A percentile compares a stretch with the other conserved stretches of the same genome.
Conservation (phyloP, 495 filamentous ascomycete species). For the Hyaloscypha hepaticicola region DNA sequence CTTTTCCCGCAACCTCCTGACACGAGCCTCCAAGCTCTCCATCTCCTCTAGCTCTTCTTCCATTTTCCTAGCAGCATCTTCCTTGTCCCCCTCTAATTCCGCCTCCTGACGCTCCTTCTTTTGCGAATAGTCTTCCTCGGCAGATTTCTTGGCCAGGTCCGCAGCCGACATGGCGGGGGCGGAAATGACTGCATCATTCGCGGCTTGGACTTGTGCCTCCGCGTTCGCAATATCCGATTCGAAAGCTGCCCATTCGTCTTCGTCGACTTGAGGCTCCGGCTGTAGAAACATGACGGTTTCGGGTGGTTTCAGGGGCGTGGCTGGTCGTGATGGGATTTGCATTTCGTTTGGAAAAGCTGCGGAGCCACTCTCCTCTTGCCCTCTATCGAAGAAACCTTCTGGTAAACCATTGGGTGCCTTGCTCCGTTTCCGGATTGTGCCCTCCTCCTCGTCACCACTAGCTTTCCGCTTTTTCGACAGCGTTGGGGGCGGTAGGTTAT, state of each 20-base stretch:
- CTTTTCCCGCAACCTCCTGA: constrained; percentile 71
- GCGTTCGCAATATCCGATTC: constrained; percentile 77
- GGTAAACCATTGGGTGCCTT: constrained; percentile 25
- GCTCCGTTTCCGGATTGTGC: constrained; percentile 34
- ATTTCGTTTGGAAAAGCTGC: constrained; percentile 35
- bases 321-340: constrained; percentile 55
- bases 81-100: constrained; percentile 73
- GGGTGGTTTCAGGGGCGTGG: constrained; percentile 41
- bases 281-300: constrained; percentile 6
- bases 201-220: constrained; percentile 24
- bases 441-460: constrained; percentile 35
- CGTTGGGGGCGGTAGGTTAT: constrained; percentile 1
- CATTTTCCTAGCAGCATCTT: constrained; percentile 77
- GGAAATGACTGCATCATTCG: constrained; percentile 61
- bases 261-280: constrained; percentile 52
- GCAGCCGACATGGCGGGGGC: constrained; percentile 68
- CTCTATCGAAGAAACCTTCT: constrained; percentile 29
- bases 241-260: constrained; percentile 89
- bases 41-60: constrained; percentile 94
- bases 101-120: constrained; percentile 57
- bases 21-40: constrained; percentile 82
- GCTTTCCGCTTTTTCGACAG: constrained; percentile 31
- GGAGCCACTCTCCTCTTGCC: neutral
- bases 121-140: constrained; percentile 52
- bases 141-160: constrained; percentile 66